A percentile compares a stretch with the other conserved stretches of the same genome.
phyloP scores from a whole-genome alignment of 2,329 filamentous ascomycete genomes.

The Clarireedia sp. region DNA sequence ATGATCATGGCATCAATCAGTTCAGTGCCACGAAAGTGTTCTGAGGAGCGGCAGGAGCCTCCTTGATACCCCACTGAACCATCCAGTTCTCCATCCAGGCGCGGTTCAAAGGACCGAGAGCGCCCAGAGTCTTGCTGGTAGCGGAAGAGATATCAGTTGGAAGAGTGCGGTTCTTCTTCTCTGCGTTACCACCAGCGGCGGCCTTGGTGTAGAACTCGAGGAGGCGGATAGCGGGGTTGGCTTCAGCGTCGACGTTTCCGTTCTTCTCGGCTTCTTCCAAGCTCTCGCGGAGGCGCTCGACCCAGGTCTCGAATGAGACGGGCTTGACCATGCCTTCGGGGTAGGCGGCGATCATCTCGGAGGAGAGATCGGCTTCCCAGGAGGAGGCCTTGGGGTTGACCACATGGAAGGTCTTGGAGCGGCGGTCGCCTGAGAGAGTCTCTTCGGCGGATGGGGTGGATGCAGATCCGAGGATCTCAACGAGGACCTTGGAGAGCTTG shows the following conservation, averaged over 20 bases:
- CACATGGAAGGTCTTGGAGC: constrained; percentile 34
- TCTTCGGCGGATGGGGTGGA: constrained; percentile 1
- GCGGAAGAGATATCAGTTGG: constrained; percentile 14
- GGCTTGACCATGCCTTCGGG: constrained; percentile 32
- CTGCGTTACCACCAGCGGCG: constrained; percentile 31
- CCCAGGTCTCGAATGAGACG: constrained; percentile 39
- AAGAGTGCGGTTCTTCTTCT: neutral
- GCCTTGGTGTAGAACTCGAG: constrained; percentile 41
- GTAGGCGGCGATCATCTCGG: constrained; percentile 36
- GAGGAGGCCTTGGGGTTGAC: constrained; percentile 37
- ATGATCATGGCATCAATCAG: neutral
- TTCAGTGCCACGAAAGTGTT: neutral
- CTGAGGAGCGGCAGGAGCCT: neutral
- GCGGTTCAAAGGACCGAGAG: constrained; percentile 34
- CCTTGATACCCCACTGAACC: constrained; percentile 35
- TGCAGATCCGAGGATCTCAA: constrained; percentile 30
- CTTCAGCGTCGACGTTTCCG: constrained; percentile 35
- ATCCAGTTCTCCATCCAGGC: constrained; percentile 42
- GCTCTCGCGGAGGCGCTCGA: constrained; percentile 36
- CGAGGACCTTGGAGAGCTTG: constrained; percentile 36
- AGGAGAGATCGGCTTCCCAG: constrained; percentile 35
- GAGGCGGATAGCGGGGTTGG: constrained; percentile 44
- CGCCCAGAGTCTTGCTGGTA: constrained; percentile 36
- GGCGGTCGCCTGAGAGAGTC: constrained; percentile 26
- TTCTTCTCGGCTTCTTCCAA: constrained; percentile 18